These are phyloP conservation scores for Flammula alnicola DNA, from an alignment of 1,284 basidiomycete genomes.

Conservation along the genomic window DNA sequence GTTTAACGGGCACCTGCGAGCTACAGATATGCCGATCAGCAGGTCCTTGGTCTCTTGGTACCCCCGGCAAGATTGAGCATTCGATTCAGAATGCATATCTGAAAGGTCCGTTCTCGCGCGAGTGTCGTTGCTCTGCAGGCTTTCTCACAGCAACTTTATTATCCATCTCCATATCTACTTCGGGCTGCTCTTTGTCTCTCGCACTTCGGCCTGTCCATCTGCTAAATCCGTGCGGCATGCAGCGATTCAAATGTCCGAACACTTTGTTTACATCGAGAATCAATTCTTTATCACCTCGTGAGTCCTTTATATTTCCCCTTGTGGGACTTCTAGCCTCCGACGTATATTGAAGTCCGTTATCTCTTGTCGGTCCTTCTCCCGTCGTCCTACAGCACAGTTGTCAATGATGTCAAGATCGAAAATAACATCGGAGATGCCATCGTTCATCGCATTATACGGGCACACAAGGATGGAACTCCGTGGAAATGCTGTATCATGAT, in stretches of 20 bases:
- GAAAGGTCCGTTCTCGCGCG: slow-evolving; percentile 60
- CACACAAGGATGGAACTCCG: slow-evolving; percentile 78
- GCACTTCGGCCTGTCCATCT: slow-evolving; percentile 9
- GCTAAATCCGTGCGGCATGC: slow-evolving; percentile 3
- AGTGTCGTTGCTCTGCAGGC: background rate
- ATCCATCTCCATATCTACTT: slow-evolving; percentile 1
- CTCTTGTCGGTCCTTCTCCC: slow-evolving; percentile 3
- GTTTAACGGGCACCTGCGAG: slow-evolving; percentile 95
- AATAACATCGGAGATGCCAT: slow-evolving; percentile 96
- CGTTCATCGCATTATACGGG: slow-evolving; percentile 89
- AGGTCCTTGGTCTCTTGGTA: slow-evolving; percentile 97
- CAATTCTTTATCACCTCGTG: slow-evolving; percentile 98
- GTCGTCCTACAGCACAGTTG: slow-evolving; percentile 64
- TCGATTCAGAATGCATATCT: slow-evolving; percentile 96
- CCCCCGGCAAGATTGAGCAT: slow-evolving; percentile 83
- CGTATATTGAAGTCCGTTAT: slow-evolving; percentile 1
- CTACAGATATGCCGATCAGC: slow-evolving; percentile 96
- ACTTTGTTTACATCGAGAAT: slow-evolving; percentile 95
- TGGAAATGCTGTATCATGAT: slow-evolving; percentile 97
- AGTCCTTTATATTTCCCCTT: slow-evolving; percentile 30
- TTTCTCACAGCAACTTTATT: slow-evolving; percentile 15
- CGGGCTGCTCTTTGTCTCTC: background rate
- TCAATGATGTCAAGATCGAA: slow-evolving; percentile 87
- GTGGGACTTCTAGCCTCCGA: slow-evolving; percentile 6
- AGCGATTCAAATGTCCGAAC: slow-evolving; percentile 95